A percentile compares a stretch with the other conserved stretches of the same genome.
Conservation (phyloP, 2,329 filamentous ascomycete species). For the Sordariomycetes sp. region DNA sequence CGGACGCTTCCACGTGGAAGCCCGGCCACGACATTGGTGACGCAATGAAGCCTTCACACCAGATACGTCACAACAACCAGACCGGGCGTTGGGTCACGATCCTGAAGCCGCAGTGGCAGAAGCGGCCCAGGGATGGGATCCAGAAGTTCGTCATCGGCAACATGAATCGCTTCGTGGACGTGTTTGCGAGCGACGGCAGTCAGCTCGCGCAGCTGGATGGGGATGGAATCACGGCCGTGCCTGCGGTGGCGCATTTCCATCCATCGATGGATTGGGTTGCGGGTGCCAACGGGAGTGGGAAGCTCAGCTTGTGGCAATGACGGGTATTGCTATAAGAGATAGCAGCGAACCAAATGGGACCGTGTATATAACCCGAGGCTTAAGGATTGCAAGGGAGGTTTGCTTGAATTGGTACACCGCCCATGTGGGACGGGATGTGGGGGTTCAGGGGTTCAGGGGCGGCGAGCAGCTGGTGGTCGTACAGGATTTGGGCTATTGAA, state of each 20-base stretch:
- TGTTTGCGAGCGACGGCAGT: constrained; percentile 73
- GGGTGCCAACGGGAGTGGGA: constrained; percentile 84
- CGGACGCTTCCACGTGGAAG: constrained; percentile 49
- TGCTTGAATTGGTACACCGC: too few species aligned
- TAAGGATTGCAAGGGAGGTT: background rate
- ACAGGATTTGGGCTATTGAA: too few species aligned
- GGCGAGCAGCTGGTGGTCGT: too few species aligned
- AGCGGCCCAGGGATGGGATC: constrained; percentile 64
- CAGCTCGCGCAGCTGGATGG: constrained; percentile 84
- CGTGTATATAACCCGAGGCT: too few species aligned
- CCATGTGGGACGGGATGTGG: too few species aligned
- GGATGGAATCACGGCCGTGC: constrained; percentile 88
- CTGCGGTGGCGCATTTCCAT: constrained; percentile 86
- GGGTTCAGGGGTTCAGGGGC: too few species aligned
- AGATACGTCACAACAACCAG: constrained; percentile 85
- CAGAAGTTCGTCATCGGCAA: constrained; percentile 91
- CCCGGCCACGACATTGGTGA: constrained; percentile 45
- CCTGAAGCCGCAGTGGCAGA: constrained; percentile 79
- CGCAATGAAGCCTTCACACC: constrained; percentile 59
- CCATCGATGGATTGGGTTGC: constrained; percentile 84
- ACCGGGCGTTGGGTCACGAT: constrained; percentile 90
- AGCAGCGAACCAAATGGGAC: background rate
- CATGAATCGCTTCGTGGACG: constrained; percentile 95
- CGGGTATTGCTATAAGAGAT: background rate
- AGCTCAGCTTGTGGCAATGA: constrained; percentile 84